phyloP scores from a whole-genome alignment of 331 rosid species.

The Spiraea crenata region DNA sequence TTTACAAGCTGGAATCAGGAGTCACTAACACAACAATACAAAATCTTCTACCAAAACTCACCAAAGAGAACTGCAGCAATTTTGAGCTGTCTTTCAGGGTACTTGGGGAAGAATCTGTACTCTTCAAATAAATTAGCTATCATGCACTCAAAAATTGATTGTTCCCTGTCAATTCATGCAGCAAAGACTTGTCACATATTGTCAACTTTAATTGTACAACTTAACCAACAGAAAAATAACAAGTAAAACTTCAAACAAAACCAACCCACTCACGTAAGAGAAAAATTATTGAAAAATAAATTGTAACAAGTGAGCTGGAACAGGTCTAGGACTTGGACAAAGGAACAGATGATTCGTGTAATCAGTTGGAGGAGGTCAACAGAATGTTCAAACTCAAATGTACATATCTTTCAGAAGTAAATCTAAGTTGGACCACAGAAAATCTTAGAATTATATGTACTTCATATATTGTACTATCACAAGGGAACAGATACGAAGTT shows the following conservation, averaged over 20 bases:
- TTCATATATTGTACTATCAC: constrained; percentile 4
- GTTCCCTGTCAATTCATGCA: constrained; percentile 64
- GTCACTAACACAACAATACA: not conserved
- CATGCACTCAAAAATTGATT: constrained; percentile 83
- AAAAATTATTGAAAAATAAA: not conserved
- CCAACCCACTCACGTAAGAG: not conserved
- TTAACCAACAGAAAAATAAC: not conserved
- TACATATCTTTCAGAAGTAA: not conserved
- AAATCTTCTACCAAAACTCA: constrained; percentile 41
- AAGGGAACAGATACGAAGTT: not conserved
- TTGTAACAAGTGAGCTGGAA: not conserved
- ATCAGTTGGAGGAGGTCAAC: not conserved
- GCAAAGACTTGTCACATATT: constrained; percentile 12
- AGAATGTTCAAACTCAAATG: not conserved
- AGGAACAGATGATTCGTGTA: too few relatives aligned
- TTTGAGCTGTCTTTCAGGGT: constrained; percentile 93
- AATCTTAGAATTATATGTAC: not conserved
- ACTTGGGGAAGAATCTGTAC: constrained; percentile 88
- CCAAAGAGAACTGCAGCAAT: constrained; percentile 94
- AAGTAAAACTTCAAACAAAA: not conserved
- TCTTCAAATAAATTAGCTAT: constrained; percentile 90
- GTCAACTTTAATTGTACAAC: constrained; percentile 3
- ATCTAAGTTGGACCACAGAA: not conserved
- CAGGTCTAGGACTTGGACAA: too few relatives aligned
- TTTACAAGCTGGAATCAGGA: not conserved